These are phyloP conservation scores for Orbilia brochopaga DNA, from an alignment of 2,329 filamentous ascomycete genomes.

Conservation along the genomic window DNA sequence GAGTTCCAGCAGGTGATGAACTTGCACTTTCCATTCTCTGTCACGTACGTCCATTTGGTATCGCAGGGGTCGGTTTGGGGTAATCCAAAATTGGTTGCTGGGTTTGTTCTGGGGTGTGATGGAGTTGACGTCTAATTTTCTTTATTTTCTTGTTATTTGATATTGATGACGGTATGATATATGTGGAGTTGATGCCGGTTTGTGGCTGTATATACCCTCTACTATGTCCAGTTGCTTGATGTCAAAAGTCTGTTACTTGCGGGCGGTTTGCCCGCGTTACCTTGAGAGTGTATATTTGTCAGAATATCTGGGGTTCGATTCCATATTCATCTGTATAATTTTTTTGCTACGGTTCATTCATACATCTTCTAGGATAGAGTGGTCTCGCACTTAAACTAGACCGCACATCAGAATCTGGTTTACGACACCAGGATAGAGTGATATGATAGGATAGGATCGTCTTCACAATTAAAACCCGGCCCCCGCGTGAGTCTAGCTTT, in stretches of 20 bases:
- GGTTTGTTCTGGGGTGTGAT: background rate
- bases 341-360: too few species aligned
- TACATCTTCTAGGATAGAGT: too few species aligned
- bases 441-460: too few species aligned
- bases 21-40: background rate
- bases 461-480: too few species aligned
- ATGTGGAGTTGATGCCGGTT: background rate
- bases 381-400: too few species aligned
- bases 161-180: constrained; percentile 2
- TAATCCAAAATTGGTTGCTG: background rate
- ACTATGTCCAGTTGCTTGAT: background rate
- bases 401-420: too few species aligned
- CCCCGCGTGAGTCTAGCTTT: too few species aligned
- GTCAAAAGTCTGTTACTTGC: background rate
- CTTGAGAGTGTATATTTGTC: too few species aligned
- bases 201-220: constrained; percentile 10
- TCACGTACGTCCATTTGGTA: background rate
- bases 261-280: too few species aligned
- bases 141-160: background rate
- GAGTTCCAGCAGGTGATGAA: background rate
- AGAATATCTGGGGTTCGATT: too few species aligned
- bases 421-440: too few species aligned
- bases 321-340: too few species aligned
- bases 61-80: background rate
- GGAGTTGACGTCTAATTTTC: constrained; percentile 2